phyloP scores from a whole-genome alignment of 2,329 filamentous ascomycete species.

The Ophiocordyceps camponoti-floridani region DNA sequence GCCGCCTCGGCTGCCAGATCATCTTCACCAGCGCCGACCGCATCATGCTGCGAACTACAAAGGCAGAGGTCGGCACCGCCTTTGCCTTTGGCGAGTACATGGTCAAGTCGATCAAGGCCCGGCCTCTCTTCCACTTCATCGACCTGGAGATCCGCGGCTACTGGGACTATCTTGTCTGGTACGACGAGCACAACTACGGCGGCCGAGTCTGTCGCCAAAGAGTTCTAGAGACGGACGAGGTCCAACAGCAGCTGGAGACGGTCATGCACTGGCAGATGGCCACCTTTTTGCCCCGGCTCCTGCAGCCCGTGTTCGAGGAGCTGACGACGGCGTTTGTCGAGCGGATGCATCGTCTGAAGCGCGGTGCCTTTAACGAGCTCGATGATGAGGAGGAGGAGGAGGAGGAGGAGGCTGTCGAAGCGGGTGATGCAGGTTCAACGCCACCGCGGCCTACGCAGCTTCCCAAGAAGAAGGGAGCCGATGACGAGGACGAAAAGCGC shows the following conservation, averaged over 20 bases:
- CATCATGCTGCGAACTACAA: slow-evolving; percentile 84
- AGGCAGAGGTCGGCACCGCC: slow-evolving; percentile 89
- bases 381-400: background rate
- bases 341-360: slow-evolving; percentile 78
- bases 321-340: slow-evolving; percentile 93
- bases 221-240: slow-evolving; percentile 52
- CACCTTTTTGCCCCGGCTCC: slow-evolving; percentile 62
- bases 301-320: slow-evolving; percentile 75
- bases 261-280: slow-evolving; percentile 98
- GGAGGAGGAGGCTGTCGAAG: background rate
- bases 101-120: slow-evolving; percentile 88
- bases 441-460: slow-evolving; percentile 37
- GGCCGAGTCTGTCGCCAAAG: slow-evolving; percentile 78
- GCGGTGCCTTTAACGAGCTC: slow-evolving; percentile 25
- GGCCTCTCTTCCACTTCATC: slow-evolving; percentile 91
- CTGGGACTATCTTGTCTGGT: slow-evolving; percentile 98
- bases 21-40: slow-evolving; percentile 88
- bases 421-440: background rate
- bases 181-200: slow-evolving; percentile 97
- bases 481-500: background rate
- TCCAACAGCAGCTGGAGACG: slow-evolving; percentile 59
- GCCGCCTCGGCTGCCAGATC: slow-evolving; percentile 83
- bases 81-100: slow-evolving; percentile 97
- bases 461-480: slow-evolving; percentile 17
- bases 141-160: slow-evolving; percentile 97